Conservation (phyloP, 2,329 filamentous ascomycete genomes). For the Aciculosporium take region DNA sequence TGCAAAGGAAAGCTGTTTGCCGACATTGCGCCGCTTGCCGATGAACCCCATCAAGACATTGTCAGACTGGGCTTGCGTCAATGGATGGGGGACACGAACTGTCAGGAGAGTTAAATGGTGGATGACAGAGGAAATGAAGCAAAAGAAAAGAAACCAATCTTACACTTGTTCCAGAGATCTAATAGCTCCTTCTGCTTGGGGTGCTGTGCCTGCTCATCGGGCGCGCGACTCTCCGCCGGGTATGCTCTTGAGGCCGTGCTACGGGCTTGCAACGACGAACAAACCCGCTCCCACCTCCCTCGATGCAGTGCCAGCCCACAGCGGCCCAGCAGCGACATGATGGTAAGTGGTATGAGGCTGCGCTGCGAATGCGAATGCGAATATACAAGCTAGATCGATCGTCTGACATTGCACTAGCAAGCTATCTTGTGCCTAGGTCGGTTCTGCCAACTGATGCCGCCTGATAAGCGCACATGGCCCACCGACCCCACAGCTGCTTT, state of each 20-base stretch:
- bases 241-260: slow-evolving; percentile 8
- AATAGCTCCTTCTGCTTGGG: slow-evolving; percentile 14
- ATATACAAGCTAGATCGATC: background rate
- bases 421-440: background rate
- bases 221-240: slow-evolving; percentile 1
- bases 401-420: background rate
- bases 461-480: background rate
- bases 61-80: slow-evolving; percentile 8
- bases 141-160: background rate
- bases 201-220: slow-evolving; percentile 1
- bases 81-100: slow-evolving; percentile 16
- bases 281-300: background rate
- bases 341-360: slow-evolving; percentile 8
- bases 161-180: slow-evolving; percentile 19
- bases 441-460: slow-evolving; percentile 6
- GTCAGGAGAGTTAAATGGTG: background rate
- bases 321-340: slow-evolving; percentile 14
- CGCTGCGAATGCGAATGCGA: background rate
- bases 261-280: slow-evolving; percentile 3
- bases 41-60: slow-evolving; percentile 46
- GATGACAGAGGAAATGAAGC: background rate
- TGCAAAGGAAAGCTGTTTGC: slow-evolving; percentile 57
- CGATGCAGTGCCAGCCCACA: slow-evolving; percentile 11
- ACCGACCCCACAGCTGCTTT: slow-evolving; percentile 12
- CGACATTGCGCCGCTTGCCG: slow-evolving; percentile 50